These are phyloP conservation scores for Mycosphaerelloides madeirae DNA, from an alignment of 2,329 filamentous ascomycete genomes.

Conservation along the genomic window DNA sequence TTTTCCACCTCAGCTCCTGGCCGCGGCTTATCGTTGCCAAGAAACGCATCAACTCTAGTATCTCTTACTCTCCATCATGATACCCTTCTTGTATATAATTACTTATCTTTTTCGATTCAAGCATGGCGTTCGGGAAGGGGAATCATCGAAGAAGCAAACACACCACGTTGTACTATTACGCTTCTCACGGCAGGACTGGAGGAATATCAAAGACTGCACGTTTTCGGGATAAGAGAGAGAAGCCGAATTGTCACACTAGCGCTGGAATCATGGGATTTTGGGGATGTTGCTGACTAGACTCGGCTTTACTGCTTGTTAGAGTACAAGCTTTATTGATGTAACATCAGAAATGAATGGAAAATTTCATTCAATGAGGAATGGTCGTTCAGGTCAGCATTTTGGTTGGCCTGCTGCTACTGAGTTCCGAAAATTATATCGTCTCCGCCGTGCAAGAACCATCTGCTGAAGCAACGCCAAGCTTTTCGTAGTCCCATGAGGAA, in stretches of 20 bases:
- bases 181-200: background rate
- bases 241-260: slow-evolving; percentile 7
- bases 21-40: slow-evolving; percentile 10
- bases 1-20: slow-evolving; percentile 13
- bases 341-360: too few species aligned
- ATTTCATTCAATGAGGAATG: too few species aligned
- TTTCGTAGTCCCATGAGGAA: background rate
- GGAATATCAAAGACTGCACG: slow-evolving; percentile 2
- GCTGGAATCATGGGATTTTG: background rate
- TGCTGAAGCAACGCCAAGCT: background rate
- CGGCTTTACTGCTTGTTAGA: too few species aligned
- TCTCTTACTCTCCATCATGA: slow-evolving; percentile 7
- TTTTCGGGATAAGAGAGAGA: slow-evolving; percentile 1
- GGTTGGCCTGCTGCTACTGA: too few species aligned
- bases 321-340: too few species aligned
- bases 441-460: too few species aligned
- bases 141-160: background rate
- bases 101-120: slow-evolving; percentile 5
- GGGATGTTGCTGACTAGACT: too few species aligned
- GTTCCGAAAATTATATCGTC: too few species aligned
- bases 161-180: slow-evolving; percentile 6
- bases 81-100: slow-evolving; percentile 20
- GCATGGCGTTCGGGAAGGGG: slow-evolving; percentile 14
- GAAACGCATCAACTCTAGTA: slow-evolving; percentile 1
- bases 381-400: too few species aligned